Evolutionary conservation across 345 rosid species (phyloP).

Genomic region (Eucalyptus tenuipes): DNA sequence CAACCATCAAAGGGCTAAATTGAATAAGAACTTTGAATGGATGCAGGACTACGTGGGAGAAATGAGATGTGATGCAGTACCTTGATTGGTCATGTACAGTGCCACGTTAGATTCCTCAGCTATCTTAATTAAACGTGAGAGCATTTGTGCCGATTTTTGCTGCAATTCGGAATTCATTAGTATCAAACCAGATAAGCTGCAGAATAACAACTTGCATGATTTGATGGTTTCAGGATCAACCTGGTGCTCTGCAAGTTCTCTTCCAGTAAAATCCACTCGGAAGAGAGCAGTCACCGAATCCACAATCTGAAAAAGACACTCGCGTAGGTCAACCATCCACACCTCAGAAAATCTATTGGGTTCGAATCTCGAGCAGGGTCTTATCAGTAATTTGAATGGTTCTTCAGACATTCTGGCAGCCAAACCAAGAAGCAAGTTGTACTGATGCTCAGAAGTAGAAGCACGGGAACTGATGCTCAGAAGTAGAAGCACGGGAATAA

Average conservation of each 20-base stretch:
- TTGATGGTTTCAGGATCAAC: too few species aligned
- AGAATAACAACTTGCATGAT: too few species aligned
- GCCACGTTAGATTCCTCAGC: too few species aligned
- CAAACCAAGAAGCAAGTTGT: neutral
- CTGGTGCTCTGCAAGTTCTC: neutral
- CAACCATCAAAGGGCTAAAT: neutral
- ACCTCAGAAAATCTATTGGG: neutral
- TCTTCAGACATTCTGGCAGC: neutral
- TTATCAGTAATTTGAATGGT: neutral
- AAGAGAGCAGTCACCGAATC: constrained; percentile 82
- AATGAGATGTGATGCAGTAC: too few species aligned
- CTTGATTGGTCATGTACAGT: too few species aligned
- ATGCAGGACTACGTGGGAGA: too few species aligned
- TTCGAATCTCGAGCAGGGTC: neutral
- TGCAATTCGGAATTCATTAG: too few species aligned
- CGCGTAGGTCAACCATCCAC: neutral
- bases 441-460: neutral
- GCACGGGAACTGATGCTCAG: neutral
- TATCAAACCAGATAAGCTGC: too few species aligned
- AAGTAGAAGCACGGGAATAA: too few species aligned
- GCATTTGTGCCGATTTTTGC: too few species aligned
- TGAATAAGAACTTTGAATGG: neutral
- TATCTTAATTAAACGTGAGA: too few species aligned
- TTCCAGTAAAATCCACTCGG: constrained; percentile 88
- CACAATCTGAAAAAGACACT: constrained; percentile 41